These are phyloP conservation scores for Choiromyces venosus DNA, from an alignment of 495 filamentous ascomycete species.

Conservation along the genomic window DNA sequence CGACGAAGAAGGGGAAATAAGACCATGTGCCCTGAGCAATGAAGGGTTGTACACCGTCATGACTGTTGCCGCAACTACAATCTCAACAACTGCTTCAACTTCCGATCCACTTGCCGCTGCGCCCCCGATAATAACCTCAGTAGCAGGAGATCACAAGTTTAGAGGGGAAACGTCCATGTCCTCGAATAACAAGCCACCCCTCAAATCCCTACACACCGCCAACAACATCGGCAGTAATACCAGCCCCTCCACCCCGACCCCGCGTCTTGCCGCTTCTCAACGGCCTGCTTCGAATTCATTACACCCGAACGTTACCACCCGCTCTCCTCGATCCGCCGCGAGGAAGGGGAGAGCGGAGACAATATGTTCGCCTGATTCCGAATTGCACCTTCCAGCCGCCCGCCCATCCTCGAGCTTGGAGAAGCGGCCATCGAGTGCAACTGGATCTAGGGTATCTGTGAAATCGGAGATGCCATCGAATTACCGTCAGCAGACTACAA, in stretches of 20 bases:
- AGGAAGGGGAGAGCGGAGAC: constrained; percentile 39
- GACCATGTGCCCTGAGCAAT: neutral
- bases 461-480: constrained; percentile 27
- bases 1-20: neutral
- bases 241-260: constrained; percentile 34
- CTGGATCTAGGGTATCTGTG: constrained; percentile 31
- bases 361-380: constrained; percentile 28
- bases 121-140: constrained; percentile 8
- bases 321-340: constrained; percentile 27
- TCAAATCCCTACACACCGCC: constrained; percentile 7
- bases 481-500: constrained; percentile 19
- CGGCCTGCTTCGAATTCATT: constrained; percentile 23
- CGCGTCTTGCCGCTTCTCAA: constrained; percentile 25
- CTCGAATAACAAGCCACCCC: constrained; percentile 20
- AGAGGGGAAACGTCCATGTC: constrained; percentile 32
- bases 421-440: constrained; percentile 31
- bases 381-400: constrained; percentile 22
- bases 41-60: neutral
- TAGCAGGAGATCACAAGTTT: constrained; percentile 24
- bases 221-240: constrained; percentile 20
- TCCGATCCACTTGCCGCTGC: neutral
- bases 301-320: constrained; percentile 35
- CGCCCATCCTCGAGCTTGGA: constrained; percentile 30
- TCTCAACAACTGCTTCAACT: neutral
- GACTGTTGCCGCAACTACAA: neutral